These are phyloP conservation scores for Alternaria hordeiaustralica DNA, from an alignment of 2,329 filamentous ascomycete species.

Conservation along the genomic window DNA sequence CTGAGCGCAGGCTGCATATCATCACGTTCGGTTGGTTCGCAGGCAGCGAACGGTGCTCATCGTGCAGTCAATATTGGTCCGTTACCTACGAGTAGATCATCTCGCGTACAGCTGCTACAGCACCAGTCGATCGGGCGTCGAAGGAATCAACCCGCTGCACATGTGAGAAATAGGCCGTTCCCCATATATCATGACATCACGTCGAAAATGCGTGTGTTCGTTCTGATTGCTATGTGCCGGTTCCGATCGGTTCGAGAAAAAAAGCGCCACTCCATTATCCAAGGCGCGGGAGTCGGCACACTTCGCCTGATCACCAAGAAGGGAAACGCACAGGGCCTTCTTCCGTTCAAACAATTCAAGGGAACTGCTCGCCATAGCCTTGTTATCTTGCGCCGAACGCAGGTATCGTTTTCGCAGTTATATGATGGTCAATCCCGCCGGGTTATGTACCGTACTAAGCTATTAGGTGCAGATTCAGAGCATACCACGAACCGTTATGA, in stretches of 20 bases:
- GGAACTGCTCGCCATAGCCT: conserved; percentile 7
- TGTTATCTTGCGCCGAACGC: not conserved
- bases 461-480: not conserved
- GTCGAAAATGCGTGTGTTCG: not conserved
- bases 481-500: not conserved
- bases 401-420: not conserved
- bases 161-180: not conserved
- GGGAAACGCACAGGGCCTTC: conserved; percentile 18
- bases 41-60: conserved; percentile 16
- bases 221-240: not conserved
- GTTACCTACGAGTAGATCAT: conserved; percentile 6
- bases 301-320: conserved; percentile 27
- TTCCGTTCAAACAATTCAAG: conserved; percentile 7
- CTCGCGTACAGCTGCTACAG: not conserved
- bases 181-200: not conserved
- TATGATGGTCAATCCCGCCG: not conserved
- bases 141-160: not conserved
- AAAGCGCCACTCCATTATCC: not conserved
- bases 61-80: conserved; percentile 13
- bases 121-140: conserved; percentile 7
- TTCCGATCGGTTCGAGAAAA: conserved; percentile 7
- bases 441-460: not conserved
- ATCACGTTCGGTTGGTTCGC: conserved; percentile 28
- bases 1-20: conserved; percentile 17
- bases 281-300: conserved; percentile 12